phyloP scores from a whole-genome alignment of 345 rosid species.

The Hibiscus trionum region DNA sequence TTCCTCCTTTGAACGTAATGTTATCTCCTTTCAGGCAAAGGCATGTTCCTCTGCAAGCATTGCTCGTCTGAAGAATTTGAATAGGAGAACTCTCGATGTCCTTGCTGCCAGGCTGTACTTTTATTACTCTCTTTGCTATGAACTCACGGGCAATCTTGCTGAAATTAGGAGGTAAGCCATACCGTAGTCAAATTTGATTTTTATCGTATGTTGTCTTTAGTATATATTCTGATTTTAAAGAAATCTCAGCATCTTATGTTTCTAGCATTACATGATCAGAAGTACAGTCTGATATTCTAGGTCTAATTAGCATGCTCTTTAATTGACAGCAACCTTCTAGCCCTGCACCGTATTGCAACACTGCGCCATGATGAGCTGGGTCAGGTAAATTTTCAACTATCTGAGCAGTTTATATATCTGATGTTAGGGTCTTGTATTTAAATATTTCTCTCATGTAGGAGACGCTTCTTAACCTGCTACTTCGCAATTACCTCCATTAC shows the following conservation, averaged over 20 bases:
- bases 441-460: conserved; percentile 26
- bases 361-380: conserved; percentile 56
- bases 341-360: conserved; percentile 46
- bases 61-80: conserved; percentile 35
- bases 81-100: conserved; percentile 50
- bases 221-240: neutral
- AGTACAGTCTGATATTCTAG: neutral
- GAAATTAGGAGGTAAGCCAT: conserved; percentile 42
- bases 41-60: conserved; percentile 50
- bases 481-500: conserved; percentile 41
- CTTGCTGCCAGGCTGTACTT: conserved; percentile 47
- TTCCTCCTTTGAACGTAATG: neutral
- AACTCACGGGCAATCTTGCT: conserved; percentile 49
- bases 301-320: neutral
- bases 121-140: conserved; percentile 53
- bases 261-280: neutral
- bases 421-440: neutral
- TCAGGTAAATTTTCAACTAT: conserved; percentile 27
- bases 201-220: neutral
- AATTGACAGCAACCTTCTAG: conserved; percentile 38
- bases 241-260: neutral
- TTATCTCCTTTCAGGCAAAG: conserved; percentile 30
- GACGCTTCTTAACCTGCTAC: conserved; percentile 48
- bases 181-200: neutral
- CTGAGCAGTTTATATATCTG: neutral